Conservation (phyloP, 306 rosid species). For the Inga leiocalycina region DNA sequence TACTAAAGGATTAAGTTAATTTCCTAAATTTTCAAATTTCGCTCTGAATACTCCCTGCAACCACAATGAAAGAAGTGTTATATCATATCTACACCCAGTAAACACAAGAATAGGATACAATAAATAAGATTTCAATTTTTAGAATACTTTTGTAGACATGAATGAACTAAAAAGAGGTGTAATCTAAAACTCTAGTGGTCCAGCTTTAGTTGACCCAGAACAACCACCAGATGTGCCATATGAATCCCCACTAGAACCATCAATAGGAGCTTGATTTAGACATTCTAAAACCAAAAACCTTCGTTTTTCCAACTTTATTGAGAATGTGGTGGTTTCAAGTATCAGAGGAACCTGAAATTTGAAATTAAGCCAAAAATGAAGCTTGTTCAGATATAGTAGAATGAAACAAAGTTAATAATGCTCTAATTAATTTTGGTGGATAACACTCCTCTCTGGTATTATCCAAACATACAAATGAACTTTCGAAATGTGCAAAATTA, state of each 20-base stretch:
- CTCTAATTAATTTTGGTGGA: neutral
- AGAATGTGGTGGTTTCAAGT: slow-evolving; percentile 77
- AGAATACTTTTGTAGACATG: neutral
- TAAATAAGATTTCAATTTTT: neutral
- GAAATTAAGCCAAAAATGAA: slow-evolving; percentile 10
- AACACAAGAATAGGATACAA: neutral
- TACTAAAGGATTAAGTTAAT: neutral
- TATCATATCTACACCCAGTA: neutral
- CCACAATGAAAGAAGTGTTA: neutral
- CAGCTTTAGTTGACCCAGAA: slow-evolving; percentile 63
- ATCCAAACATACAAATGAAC: neutral
- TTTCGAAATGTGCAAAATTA: neutral
- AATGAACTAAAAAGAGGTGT: neutral
- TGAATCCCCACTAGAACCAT: slow-evolving; percentile 76
- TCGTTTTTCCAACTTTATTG: slow-evolving; percentile 77
- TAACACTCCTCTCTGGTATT: no score
- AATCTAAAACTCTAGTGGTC: slow-evolving; percentile 68
- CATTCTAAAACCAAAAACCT: slow-evolving; percentile 82
- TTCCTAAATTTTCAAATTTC: neutral
- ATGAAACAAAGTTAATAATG: neutral
- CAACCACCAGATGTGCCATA: slow-evolving; percentile 75
- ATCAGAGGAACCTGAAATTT: slow-evolving; percentile 69
- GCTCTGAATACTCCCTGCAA: no score
- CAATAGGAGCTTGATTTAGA: slow-evolving; percentile 87
- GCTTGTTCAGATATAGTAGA: slow-evolving; percentile 7